Evolutionary conservation across 2,329 filamentous ascomycete genomes (phyloP).

Genomic region (Ophiosphaerella narmari): DNA sequence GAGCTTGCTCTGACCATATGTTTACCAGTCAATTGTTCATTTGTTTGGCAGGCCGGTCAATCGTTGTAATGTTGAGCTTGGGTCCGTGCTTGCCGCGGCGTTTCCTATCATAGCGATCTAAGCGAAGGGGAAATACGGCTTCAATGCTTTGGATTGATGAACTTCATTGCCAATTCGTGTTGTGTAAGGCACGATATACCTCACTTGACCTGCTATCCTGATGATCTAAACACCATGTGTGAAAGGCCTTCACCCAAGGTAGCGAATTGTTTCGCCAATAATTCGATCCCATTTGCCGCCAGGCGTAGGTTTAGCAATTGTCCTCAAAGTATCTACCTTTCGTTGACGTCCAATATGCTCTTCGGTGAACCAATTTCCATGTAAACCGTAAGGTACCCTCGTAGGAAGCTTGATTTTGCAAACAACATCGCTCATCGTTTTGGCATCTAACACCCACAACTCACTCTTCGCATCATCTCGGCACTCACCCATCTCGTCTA

Average conservation of each 20-base stretch:
- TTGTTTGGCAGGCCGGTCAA: not conserved
- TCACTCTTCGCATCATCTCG: conserved; percentile 55
- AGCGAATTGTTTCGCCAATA: conserved; percentile 14
- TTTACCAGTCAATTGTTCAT: not conserved
- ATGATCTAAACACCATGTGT: too few species aligned
- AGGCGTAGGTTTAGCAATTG: conserved; percentile 9
- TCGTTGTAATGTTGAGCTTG: not conserved
- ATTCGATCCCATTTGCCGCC: conserved; percentile 12
- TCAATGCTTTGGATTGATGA: too few species aligned
- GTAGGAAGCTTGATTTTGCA: conserved; percentile 65
- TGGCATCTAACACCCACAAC: conserved; percentile 71
- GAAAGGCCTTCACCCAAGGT: conserved; percentile 11
- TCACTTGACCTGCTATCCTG: too few species aligned
- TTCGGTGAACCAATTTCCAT: conserved; percentile 47
- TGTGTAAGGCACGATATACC: too few species aligned
- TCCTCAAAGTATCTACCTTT: conserved; percentile 27
- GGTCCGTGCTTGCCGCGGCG: too few species aligned
- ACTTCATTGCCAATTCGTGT: too few species aligned
- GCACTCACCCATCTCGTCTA: conserved; percentile 58
- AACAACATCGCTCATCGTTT: conserved; percentile 64
- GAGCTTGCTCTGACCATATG: not conserved
- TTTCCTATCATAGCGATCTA: too few species aligned
- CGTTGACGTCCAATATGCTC: conserved; percentile 39
- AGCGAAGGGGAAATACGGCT: too few species aligned
- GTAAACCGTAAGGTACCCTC: conserved; percentile 71